Percentiles rank a stretch among this genome's conserved stretches.
Evolutionary conservation across 108 stramenopile genomes (phyloP).

Genomic region (Pelagomonas calceolata): DNA sequence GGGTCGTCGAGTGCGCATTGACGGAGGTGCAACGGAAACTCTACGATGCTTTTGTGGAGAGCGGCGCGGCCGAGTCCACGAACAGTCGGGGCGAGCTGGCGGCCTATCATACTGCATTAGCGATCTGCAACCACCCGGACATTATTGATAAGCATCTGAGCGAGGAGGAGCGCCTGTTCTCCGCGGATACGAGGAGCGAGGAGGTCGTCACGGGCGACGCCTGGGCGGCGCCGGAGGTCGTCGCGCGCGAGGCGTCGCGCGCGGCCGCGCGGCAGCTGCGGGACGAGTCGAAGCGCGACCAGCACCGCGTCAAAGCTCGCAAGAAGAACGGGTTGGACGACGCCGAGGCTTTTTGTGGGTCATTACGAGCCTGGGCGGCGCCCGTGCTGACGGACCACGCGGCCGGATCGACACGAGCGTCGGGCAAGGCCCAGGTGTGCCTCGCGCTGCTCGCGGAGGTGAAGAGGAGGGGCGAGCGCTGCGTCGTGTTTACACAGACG

Average conservation of each 20-base stretch:
- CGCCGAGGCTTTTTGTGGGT: no score
- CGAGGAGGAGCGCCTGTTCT: slow-evolving; percentile 2
- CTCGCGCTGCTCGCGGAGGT: not conserved
- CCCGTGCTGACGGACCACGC: not conserved
- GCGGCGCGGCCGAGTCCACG: not conserved
- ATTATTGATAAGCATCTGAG: not conserved
- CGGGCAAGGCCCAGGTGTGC: slow-evolving; percentile 7
- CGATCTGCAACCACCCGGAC: slow-evolving; percentile 17
- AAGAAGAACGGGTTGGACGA: no score
- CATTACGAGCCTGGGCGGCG: not conserved
- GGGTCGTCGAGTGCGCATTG: slow-evolving; percentile 8
- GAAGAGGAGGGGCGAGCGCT: not conserved
- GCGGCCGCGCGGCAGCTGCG: not conserved
- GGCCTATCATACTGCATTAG: slow-evolving; percentile 9
- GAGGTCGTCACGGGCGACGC: no score
- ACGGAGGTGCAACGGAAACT: slow-evolving; percentile 1
- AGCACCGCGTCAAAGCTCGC: not conserved
- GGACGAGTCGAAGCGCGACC: not conserved
- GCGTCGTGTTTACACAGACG: slow-evolving; percentile 14
- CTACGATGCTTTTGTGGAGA: slow-evolving; percentile 9
- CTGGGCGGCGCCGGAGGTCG: not conserved
- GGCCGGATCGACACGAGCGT: not conserved
- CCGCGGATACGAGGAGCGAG: not conserved
- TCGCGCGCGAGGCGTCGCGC: not conserved
- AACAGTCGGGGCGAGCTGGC: slow-evolving; percentile 3